A percentile compares a stretch with the other conserved stretches of the same genome.
These are phyloP conservation scores for Lentinula detonsa DNA, from an alignment of 768 basidiomycete species.

Conservation along the genomic window DNA sequence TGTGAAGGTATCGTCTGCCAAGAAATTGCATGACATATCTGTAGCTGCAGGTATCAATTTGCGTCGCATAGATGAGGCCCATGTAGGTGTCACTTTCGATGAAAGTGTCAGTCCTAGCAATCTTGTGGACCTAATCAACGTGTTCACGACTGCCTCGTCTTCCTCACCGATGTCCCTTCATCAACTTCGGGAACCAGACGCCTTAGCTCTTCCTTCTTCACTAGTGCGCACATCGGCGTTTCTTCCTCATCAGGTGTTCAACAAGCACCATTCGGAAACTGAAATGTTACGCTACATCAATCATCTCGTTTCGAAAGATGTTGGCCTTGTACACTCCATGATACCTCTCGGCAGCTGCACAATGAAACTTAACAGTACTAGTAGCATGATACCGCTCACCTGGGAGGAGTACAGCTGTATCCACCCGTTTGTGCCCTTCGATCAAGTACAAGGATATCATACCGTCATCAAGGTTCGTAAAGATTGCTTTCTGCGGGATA, in stretches of 20 bases:
- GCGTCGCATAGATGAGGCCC: slow-evolving; percentile 64
- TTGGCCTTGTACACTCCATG: slow-evolving; percentile 94
- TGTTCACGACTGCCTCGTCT: slow-evolving; percentile 68
- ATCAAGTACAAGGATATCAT: slow-evolving; percentile 87
- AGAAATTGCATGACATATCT: slow-evolving; percentile 66
- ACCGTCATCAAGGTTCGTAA: slow-evolving; percentile 64
- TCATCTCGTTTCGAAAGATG: slow-evolving; percentile 90
- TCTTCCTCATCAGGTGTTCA: slow-evolving; percentile 88
- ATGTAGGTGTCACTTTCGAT: slow-evolving; percentile 87
- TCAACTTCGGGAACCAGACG: slow-evolving; percentile 37
- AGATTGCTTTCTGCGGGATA: not conserved
- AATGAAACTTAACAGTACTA: slow-evolving; percentile 98
- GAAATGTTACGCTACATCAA: slow-evolving; percentile 97
- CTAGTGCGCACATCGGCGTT: slow-evolving; percentile 62
- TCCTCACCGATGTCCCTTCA: slow-evolving; percentile 37
- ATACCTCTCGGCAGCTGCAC: slow-evolving; percentile 94
- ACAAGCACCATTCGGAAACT: slow-evolving; percentile 96
- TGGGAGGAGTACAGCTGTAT: slow-evolving; percentile 89
- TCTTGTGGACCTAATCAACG: slow-evolving; percentile 69
- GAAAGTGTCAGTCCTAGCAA: slow-evolving; percentile 81
- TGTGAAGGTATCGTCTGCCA: slow-evolving; percentile 57
- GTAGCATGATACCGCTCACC: slow-evolving; percentile 94
- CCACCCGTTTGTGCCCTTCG: slow-evolving; percentile 88
- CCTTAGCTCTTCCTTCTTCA: slow-evolving; percentile 44
- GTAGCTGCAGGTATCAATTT: slow-evolving; percentile 72